Evolutionary conservation across 352 stramenopile species (phyloP).

Genomic region (Pythium apleroticum): DNA sequence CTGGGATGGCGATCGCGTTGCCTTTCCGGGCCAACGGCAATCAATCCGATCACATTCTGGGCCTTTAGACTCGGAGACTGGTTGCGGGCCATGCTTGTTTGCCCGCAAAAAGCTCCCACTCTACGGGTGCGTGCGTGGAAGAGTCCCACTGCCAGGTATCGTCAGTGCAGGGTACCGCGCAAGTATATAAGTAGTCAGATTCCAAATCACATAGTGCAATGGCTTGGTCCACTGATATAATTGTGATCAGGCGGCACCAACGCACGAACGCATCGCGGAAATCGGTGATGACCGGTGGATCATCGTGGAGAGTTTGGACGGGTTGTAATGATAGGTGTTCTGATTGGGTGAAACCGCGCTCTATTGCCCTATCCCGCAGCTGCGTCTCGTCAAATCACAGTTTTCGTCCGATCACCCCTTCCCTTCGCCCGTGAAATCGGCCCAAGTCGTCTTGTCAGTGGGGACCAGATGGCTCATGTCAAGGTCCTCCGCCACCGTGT

Average conservation of each 20-base stretch:
- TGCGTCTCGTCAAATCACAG: slow-evolving; percentile 1
- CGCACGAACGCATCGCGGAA: not conserved
- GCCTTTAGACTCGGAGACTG: not conserved
- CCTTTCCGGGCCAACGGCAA: slow-evolving; percentile 1
- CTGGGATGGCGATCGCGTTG: not conserved
- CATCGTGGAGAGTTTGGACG: not conserved
- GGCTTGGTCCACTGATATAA: not conserved
- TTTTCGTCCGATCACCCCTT: not conserved
- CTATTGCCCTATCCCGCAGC: not conserved
- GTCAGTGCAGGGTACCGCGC: not conserved
- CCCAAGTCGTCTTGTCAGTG: not conserved
- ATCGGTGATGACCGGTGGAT: not conserved
- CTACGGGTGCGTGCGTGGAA: not conserved
- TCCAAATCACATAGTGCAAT: not conserved
- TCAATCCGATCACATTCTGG: not conserved
- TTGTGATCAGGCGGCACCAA: not conserved
- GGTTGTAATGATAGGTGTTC: not conserved
- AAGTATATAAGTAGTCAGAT: not conserved
- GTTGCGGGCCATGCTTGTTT: not conserved
- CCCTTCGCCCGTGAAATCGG: not conserved
- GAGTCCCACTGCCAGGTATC: not conserved
- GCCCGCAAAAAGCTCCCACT: not conserved
- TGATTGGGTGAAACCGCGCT: not conserved
- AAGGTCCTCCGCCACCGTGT: too few species aligned
- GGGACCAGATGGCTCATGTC: not conserved